Evolutionary conservation across 2,329 filamentous ascomycete species (phyloP).

Genomic region (Chrysoporthe puriensis): DNA sequence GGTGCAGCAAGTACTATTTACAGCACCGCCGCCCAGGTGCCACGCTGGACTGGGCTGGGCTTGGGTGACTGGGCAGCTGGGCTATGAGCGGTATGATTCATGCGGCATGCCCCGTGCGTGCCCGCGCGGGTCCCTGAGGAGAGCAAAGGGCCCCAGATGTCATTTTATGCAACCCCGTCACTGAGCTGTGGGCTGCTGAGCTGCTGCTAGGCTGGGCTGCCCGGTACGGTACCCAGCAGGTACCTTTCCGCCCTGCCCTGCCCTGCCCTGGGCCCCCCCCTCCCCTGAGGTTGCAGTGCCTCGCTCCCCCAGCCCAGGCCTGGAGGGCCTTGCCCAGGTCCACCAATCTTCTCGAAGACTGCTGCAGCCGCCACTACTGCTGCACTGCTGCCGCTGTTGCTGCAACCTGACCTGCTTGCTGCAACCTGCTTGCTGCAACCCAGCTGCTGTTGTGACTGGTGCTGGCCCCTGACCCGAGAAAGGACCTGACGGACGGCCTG

Average conservation of each 20-base stretch:
- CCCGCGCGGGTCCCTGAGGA: too few relatives aligned
- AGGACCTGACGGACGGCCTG: background rate
- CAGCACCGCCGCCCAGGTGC: background rate
- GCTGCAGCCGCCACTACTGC: background rate
- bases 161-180: slow-evolving; percentile 5
- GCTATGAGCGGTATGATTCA: background rate
- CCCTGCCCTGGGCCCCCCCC: background rate
- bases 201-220: too few relatives aligned
- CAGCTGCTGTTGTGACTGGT: too few relatives aligned
- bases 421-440: background rate
- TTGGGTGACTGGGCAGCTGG: background rate
- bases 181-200: too few relatives aligned
- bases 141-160: background rate
- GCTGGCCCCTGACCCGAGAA: too few relatives aligned
- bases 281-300: too few relatives aligned
- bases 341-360: background rate
- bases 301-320: too few relatives aligned
- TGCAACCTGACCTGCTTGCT: background rate
- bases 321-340: too few relatives aligned
- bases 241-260: background rate
- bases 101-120: background rate
- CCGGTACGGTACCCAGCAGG: background rate
- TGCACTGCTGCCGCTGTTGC: too few relatives aligned
- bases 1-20: too few relatives aligned
- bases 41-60: too few relatives aligned